Base-by-base conservation (phyloP, 148 eudicot genomes). In the Arbutus unedo region DNA sequence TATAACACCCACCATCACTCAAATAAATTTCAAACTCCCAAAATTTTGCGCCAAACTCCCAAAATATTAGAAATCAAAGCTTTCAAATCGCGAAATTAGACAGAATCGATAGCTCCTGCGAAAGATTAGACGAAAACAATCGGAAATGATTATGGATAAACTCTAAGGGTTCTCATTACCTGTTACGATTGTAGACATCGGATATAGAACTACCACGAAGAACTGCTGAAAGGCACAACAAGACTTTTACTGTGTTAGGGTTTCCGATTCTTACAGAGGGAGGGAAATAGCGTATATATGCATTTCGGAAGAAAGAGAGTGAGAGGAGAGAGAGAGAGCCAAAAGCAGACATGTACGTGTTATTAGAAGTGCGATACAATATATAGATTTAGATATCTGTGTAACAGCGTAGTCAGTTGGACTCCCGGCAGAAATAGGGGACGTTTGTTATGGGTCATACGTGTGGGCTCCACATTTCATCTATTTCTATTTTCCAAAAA, bases 351-450 rank as follows among this genome's bases (percentile, higher is more conserved):
- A n/a, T 3, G 21, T 44, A 38, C 0, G 44, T 73, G 8, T 48
- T 47, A 44, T 43, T n/a, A 49, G 19, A n/a, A 25, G 31, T 53
- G 44, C 4, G 13, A 75, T 6, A 76, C 2, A 76, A 50, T 9
- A 11, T 9, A 49, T 13, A n/a, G 5, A 57, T 44, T 11, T 16
- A 9, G 8, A 41, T n/a, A 0, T 14, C 1, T 10, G 23, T 43
- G 11, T 60, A 66, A 47, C 57, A 25, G 82, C 56, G 73, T 49
- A 44, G 75, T 16, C 59, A 15, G 60, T 67, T 38, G 60, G 74
- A 38, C 53, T 68, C 81, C 47, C 82, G 76, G 62, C 18, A 67
- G 82, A 68, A 50, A 80, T 54, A 11, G 62, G 76, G 0, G 62
- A 38, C 31, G 48, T 67, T 47, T 19, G 82, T 67, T 68, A 25